Conservation (phyloP, 2,329 filamentous ascomycete genomes). For the Exophiala sp. region DNA sequence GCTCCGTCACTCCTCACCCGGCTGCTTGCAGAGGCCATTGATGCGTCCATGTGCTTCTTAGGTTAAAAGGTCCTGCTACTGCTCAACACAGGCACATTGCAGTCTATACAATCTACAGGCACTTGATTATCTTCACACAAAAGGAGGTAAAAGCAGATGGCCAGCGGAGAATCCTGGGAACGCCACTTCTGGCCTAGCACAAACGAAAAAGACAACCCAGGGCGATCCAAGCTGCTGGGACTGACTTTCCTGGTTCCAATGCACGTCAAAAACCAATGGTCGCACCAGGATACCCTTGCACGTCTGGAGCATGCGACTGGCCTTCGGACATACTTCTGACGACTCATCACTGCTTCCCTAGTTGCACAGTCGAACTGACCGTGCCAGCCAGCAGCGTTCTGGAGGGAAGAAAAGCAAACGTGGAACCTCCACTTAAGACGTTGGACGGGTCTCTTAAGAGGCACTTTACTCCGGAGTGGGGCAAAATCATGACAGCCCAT, state of each 20-base stretch:
- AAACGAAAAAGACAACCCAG: not conserved
- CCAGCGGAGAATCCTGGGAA: not conserved
- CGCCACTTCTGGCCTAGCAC: conserved; percentile 1
- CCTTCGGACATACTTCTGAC: conserved; percentile 1
- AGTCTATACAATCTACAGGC: not conserved
- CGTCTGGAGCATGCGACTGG: not conserved
- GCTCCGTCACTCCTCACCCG: conserved; percentile 8
- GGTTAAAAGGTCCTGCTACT: not conserved
- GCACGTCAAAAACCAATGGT: conserved; percentile 6
- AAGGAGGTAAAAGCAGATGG: not conserved
- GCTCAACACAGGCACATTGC: not conserved
- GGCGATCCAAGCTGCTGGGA: conserved; percentile 10
- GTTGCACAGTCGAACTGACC: conserved; percentile 1
- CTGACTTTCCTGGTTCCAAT: conserved; percentile 7
- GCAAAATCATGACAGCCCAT: not conserved
- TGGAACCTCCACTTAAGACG: not conserved
- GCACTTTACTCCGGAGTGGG: no score
- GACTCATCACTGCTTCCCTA: not conserved
- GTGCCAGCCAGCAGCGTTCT: not conserved
- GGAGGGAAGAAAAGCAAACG: not conserved
- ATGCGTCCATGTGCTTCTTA: conserved; percentile 1
- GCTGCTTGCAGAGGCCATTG: conserved; percentile 8
- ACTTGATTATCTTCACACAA: not conserved
- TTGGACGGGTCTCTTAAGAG: no score
- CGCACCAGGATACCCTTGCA: conserved; percentile 5